phyloP scores from a whole-genome alignment of 495 filamentous ascomycete genomes.

The Xylaria intraflava region DNA sequence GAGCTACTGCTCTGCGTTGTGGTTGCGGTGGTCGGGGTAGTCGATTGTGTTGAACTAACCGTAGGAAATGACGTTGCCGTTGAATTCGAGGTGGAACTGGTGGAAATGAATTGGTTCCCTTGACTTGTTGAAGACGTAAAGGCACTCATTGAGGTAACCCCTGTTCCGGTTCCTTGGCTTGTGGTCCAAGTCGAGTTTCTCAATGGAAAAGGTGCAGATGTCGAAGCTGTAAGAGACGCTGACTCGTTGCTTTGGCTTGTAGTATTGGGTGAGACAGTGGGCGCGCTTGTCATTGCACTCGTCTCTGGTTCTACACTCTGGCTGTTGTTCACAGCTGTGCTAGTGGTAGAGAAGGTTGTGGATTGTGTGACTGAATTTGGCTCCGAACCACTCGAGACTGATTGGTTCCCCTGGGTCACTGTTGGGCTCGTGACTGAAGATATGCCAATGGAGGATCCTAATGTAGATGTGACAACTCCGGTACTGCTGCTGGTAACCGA shows the following conservation, averaged over 20 bases:
- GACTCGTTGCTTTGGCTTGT: neutral
- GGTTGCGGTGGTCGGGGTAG: neutral
- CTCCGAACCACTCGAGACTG: slow-evolving; percentile 1
- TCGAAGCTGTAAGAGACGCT: neutral
- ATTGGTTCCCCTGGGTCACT: neutral
- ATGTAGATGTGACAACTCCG: neutral
- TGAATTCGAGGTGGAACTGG: neutral
- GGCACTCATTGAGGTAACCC: neutral
- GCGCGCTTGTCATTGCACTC: neutral
- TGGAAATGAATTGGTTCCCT: neutral
- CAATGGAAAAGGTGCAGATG: slow-evolving; percentile 12
- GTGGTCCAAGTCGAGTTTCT: slow-evolving; percentile 16
- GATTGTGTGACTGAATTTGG: slow-evolving; percentile 1
- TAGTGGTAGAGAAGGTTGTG: neutral
- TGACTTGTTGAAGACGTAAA: neutral
- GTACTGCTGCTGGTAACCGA: neutral
- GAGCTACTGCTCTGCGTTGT: neutral
- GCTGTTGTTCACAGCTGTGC: neutral
- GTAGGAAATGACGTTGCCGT: neutral
- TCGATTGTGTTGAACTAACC: neutral
- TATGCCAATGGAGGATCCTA: neutral
- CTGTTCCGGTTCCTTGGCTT: slow-evolving; percentile 7
- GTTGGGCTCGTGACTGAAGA: neutral
- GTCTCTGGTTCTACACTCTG: neutral
- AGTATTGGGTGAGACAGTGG: neutral